Conservation (phyloP, 2,329 filamentous ascomycete species). For the Alternaria atra region DNA sequence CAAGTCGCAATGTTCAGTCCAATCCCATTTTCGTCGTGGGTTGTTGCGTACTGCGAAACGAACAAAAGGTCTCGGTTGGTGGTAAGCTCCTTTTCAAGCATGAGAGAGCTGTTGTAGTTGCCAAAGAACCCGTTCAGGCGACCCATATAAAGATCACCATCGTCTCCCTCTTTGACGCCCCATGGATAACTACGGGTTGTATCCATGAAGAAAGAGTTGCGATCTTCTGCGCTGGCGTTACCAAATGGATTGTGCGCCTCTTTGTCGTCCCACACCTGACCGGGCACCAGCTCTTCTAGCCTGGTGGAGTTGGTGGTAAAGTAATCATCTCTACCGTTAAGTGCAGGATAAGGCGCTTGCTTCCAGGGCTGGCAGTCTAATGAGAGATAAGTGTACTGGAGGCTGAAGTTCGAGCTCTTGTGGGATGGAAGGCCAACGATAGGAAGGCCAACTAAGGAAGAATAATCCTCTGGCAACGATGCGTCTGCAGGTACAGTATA, state of each 20-base stretch:
- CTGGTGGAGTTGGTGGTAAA: slow-evolving; percentile 19
- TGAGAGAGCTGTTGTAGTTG: slow-evolving; percentile 20
- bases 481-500: slow-evolving; percentile 17
- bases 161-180: too few species aligned
- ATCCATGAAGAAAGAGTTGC: slow-evolving; percentile 39
- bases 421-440: slow-evolving; percentile 28
- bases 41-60: slow-evolving; percentile 20
- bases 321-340: not conserved
- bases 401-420: slow-evolving; percentile 24
- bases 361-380: slow-evolving; percentile 25
- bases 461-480: slow-evolving; percentile 39
- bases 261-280: slow-evolving; percentile 32
- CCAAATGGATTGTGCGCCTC: slow-evolving; percentile 24
- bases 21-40: not conserved
- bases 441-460: slow-evolving; percentile 43
- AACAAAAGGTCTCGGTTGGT: slow-evolving; percentile 25
- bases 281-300: slow-evolving; percentile 28
- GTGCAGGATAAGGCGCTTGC: slow-evolving; percentile 17
- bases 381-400: slow-evolving; percentile 36
- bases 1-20: slow-evolving; percentile 33
- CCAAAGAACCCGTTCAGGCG: slow-evolving; percentile 35
- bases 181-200: slow-evolving; percentile 21
- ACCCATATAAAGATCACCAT: slow-evolving; percentile 10
- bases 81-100: too few species aligned
- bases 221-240: not conserved